A percentile compares a stretch with the other conserved stretches of the same genome.
Evolutionary conservation across 805 yeast genomes (phyloP).

Genomic region (Metschnikowia santaceciliae): DNA sequence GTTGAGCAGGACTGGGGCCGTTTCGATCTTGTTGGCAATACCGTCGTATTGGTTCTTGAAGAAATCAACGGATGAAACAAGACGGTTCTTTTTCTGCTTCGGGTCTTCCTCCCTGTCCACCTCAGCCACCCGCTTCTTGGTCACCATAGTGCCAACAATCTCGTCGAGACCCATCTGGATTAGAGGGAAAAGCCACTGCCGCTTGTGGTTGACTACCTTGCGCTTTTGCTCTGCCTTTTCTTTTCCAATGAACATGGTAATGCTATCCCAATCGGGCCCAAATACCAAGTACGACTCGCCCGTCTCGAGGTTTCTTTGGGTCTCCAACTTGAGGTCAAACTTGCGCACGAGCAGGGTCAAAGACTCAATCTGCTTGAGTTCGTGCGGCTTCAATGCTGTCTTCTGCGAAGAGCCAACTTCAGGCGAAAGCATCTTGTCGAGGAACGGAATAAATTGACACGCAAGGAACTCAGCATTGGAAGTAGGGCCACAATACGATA

Average conservation of each 20-base stretch:
- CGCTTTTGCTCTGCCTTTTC: constrained; percentile 11
- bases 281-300: constrained; percentile 24
- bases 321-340: constrained; percentile 39
- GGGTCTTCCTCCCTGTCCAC: constrained; percentile 10
- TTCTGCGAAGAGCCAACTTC: constrained; percentile 23
- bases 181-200: constrained; percentile 37
- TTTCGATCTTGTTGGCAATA: constrained; percentile 23
- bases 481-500: constrained; percentile 25
- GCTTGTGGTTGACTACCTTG: constrained; percentile 25
- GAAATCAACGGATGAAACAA: constrained; percentile 34
- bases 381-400: constrained; percentile 24
- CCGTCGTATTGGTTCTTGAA: constrained; percentile 37
- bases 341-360: constrained; percentile 36
- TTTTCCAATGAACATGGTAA: constrained; percentile 19
- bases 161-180: constrained; percentile 32
- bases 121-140: constrained; percentile 16
- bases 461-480: constrained; percentile 24
- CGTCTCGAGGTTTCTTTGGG: constrained; percentile 32
- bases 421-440: constrained; percentile 30
- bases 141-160: constrained; percentile 21
- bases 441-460: constrained; percentile 32
- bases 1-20: constrained; percentile 5
- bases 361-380: constrained; percentile 29
- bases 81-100: constrained; percentile 17
- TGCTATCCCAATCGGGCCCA: constrained; percentile 35